phyloP scores from a whole-genome alignment of 2,329 filamentous ascomycete genomes.

The Byssochlamys sp. region DNA sequence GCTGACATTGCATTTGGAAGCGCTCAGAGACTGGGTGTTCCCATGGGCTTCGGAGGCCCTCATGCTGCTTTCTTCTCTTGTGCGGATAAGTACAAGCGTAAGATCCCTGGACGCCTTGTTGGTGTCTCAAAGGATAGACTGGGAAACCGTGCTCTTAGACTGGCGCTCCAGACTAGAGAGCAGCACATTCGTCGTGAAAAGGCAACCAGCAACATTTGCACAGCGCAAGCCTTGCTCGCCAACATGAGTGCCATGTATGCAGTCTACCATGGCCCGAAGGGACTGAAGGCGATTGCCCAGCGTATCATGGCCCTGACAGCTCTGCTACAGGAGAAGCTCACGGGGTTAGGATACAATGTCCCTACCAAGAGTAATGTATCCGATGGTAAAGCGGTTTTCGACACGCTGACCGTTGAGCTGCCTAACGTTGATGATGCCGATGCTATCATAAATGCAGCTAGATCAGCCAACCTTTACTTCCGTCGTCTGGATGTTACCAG shows the following conservation, averaged over 20 bases:
- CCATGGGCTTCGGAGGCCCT: conserved; percentile 85
- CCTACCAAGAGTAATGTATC: conserved; percentile 48
- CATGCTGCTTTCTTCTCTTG: conserved; percentile 95
- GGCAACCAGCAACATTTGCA: conserved; percentile 95
- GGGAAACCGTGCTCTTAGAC: conserved; percentile 67
- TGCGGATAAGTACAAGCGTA: conserved; percentile 81
- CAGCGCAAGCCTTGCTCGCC: conserved; percentile 81
- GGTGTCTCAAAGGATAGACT: conserved; percentile 85
- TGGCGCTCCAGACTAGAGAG: conserved; percentile 85
- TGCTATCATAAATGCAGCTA: conserved; percentile 44
- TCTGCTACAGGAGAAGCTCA: conserved; percentile 56
- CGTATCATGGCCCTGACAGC: conserved; percentile 63
- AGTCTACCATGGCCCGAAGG: conserved; percentile 80
- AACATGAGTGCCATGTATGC: conserved; percentile 96
- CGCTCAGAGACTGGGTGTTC: conserved; percentile 82
- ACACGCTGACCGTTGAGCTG: conserved; percentile 64
- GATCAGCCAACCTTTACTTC: conserved; percentile 50
- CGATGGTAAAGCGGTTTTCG: conserved; percentile 57
- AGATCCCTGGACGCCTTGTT: conserved; percentile 82
- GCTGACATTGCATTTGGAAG: conserved; percentile 92
- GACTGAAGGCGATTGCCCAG: conserved; percentile 73
- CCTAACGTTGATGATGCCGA: conserved; percentile 42
- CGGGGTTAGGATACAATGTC: conserved; percentile 55
- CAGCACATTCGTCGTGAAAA: conserved; percentile 95
- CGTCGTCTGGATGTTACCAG: conserved; percentile 51